Percentiles rank a stretch among this genome's conserved stretches.
Conservation (phyloP, 179 eudicot genomes). For the Beta macrorhiza region DNA sequence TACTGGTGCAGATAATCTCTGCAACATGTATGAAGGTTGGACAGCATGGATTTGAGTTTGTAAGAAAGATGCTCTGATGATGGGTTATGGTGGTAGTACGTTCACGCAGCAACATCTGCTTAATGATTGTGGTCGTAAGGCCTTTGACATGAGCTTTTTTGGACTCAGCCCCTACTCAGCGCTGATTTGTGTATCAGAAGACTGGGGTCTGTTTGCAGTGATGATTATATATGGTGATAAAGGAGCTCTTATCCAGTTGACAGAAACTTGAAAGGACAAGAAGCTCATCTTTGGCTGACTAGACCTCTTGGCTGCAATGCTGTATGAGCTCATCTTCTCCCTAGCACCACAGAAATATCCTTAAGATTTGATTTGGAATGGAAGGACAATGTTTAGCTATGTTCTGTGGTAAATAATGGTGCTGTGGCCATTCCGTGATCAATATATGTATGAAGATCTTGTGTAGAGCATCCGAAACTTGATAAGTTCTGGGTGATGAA, state of each 20-base stretch:
- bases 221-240: not conserved
- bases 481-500: not conserved
- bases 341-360: not conserved
- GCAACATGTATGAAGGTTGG: slow-evolving; percentile 99
- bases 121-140: slow-evolving; percentile 10
- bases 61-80: slow-evolving; percentile 16
- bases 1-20: slow-evolving; percentile 87
- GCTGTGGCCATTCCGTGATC: not conserved
- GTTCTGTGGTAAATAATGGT: not conserved
- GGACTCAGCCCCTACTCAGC: not conserved
- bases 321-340: not conserved
- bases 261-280: not conserved
- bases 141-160: not conserved
- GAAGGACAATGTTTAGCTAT: not conserved
- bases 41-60: slow-evolving; percentile 88
- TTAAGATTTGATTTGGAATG: not conserved
- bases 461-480: not conserved
- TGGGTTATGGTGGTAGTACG: slow-evolving; percentile 7
- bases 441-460: not conserved
- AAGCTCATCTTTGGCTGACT: not conserved
- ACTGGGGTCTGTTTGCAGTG: not conserved
- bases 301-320: not conserved
- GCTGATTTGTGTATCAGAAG: not conserved
- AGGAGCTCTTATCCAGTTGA: slow-evolving; percentile 9
- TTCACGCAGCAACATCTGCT: slow-evolving; percentile 11